phyloP scores from a whole-genome alignment of 495 filamentous ascomycete species.

The Jackrogersella multiformis region DNA sequence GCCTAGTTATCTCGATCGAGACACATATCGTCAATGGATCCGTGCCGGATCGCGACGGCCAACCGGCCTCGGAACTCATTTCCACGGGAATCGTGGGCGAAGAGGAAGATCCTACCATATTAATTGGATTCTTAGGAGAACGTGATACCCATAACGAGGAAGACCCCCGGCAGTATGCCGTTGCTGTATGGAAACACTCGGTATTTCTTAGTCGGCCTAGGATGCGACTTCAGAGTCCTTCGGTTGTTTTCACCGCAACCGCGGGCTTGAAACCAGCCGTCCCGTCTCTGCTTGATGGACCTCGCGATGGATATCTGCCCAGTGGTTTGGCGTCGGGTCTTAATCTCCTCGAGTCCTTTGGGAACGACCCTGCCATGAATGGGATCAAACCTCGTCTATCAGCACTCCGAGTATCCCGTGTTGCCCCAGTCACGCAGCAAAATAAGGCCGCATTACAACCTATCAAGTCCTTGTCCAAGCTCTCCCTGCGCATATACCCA shows the following conservation, averaged over 20 bases:
- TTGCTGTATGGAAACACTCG: conserved; percentile 82
- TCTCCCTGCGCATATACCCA: conserved; percentile 77
- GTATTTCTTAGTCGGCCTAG: conserved; percentile 81
- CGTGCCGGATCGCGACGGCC: conserved; percentile 52
- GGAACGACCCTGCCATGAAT: conserved; percentile 70
- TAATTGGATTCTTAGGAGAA: conserved; percentile 58
- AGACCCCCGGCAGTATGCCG: conserved; percentile 58
- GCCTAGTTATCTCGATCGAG: conserved; percentile 74
- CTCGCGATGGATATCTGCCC: conserved; percentile 78
- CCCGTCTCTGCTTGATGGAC: conserved; percentile 54
- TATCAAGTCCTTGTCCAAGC: conserved; percentile 70
- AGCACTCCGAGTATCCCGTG: conserved; percentile 78
- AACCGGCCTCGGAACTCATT: conserved; percentile 69
- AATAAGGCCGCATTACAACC: conserved; percentile 64
- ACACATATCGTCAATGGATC: conserved; percentile 72
- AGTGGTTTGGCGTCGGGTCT: conserved; percentile 77
- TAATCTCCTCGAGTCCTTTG: conserved; percentile 83
- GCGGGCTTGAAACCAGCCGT: conserved; percentile 71
- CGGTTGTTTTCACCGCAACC: conserved; percentile 77
- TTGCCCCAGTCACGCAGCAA: conserved; percentile 67
- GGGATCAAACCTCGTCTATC: conserved; percentile 79
- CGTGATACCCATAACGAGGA: conserved; percentile 49
- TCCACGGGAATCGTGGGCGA: conserved; percentile 69
- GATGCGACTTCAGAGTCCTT: conserved; percentile 79
- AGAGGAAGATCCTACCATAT: conserved; percentile 67